Evolutionary conservation across 1,284 basidiomycete species (phyloP).

Genomic region (Stygiomarasmius scandens): DNA sequence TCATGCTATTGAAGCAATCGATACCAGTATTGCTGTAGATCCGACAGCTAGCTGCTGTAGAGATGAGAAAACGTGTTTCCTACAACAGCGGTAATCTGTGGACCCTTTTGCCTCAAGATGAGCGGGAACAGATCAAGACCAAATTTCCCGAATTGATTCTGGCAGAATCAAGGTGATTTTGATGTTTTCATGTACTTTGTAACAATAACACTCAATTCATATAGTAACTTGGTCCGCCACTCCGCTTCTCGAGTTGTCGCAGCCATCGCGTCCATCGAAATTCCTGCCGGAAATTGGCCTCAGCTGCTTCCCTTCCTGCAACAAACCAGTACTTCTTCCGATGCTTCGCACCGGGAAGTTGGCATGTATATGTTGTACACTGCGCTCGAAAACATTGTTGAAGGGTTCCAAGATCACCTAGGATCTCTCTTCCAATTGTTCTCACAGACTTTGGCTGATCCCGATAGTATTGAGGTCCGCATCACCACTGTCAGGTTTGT

Average conservation of each 20-base stretch:
- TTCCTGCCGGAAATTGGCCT: conserved; percentile 84
- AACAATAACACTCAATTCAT: conserved; percentile 12
- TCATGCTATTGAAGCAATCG: not conserved
- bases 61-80: conserved; percentile 90
- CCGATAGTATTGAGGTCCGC: conserved; percentile 89
- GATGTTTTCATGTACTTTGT: not conserved
- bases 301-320: conserved; percentile 89
- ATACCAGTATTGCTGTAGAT: conserved; percentile 55
- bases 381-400: conserved; percentile 90
- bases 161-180: conserved; percentile 74
- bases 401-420: conserved; percentile 82
- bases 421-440: conserved; percentile 86
- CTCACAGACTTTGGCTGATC: conserved; percentile 77
- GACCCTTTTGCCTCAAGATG: conserved; percentile 71
- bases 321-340: conserved; percentile 72
- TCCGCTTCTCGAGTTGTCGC: conserved; percentile 92
- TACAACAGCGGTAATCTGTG: conserved; percentile 85
- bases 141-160: conserved; percentile 84
- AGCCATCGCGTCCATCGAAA: conserved; percentile 90
- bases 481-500: conserved; percentile 84
- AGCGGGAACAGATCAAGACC: conserved; percentile 85
- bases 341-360: conserved; percentile 84
- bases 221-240: conserved; percentile 85
- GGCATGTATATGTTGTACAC: conserved; percentile 92
- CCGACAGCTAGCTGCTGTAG: conserved; percentile 97